Evolutionary conservation across 2,329 filamentous ascomycete genomes (phyloP).

Genomic region (Ceratocystis destructans): DNA sequence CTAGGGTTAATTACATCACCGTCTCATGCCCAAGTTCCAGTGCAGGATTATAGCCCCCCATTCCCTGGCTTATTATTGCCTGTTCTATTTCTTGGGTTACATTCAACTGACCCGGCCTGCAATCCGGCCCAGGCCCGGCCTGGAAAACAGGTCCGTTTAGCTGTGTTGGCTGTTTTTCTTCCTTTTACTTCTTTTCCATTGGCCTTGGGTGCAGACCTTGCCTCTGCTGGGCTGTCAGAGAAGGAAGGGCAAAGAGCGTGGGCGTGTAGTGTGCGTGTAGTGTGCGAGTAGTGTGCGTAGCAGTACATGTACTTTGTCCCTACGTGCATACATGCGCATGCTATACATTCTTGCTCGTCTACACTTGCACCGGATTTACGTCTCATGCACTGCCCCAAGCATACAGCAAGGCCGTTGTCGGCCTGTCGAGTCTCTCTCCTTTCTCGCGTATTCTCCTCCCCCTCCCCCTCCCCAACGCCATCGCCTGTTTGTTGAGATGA

Average conservation of each 20-base stretch:
- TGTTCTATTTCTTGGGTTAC: neutral
- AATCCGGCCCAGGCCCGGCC: neutral
- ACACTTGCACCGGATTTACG: too few species aligned
- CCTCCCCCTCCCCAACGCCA: neutral
- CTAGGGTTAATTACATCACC: neutral
- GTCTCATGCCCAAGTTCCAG: neutral
- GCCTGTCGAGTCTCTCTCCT: neutral
- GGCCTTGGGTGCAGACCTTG: too few species aligned
- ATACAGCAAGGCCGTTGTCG: too few species aligned
- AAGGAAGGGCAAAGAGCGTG: too few species aligned
- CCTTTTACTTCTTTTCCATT: neutral
- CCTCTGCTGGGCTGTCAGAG: too few species aligned
- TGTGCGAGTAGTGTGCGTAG: too few species aligned
- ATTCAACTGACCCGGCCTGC: neutral
- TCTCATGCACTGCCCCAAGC: too few species aligned
- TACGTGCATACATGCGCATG: too few species aligned
- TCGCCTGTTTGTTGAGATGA: neutral
- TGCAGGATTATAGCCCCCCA: neutral
- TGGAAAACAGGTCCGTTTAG: neutral
- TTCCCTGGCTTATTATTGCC: too few species aligned
- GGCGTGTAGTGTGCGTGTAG: too few species aligned
- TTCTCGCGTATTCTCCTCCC: neutral
- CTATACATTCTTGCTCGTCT: too few species aligned
- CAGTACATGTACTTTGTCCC: too few species aligned
- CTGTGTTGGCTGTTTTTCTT: neutral